Conservation (phyloP, 345 rosid genomes). For the Psidium guajava region DNA sequence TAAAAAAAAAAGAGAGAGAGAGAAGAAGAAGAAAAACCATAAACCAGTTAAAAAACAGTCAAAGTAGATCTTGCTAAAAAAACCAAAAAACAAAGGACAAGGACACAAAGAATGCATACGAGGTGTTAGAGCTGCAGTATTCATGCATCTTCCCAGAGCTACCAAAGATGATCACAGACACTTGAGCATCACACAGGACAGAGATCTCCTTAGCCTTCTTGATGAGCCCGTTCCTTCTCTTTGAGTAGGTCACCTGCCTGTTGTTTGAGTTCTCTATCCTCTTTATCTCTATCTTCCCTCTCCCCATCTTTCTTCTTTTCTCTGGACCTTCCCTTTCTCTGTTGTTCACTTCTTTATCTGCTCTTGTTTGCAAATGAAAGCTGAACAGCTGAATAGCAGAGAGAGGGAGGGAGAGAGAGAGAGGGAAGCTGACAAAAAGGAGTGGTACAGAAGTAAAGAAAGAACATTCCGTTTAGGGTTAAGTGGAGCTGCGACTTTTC, state of each 20-base stretch:
- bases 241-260: conserved; percentile 38
- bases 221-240: conserved; percentile 37
- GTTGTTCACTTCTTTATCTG: background rate
- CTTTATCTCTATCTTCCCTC: conserved; percentile 45
- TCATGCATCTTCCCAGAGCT: conserved; percentile 41
- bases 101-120: background rate
- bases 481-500: background rate
- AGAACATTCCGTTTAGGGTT: conserved; percentile 3
- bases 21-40: background rate
- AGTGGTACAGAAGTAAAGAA: background rate
- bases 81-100: background rate
- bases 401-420: background rate
- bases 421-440: background rate
- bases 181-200: conserved; percentile 38
- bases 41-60: background rate
- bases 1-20: background rate
- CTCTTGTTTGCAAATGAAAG: background rate
- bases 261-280: conserved; percentile 37
- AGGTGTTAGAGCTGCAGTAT: conserved; percentile 14
- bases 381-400: background rate
- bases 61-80: background rate
- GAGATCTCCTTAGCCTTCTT: conserved; percentile 42
- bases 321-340: background rate
- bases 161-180: conserved; percentile 31
- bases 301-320: conserved; percentile 18